Evolutionary conservation across 805 yeast species (phyloP), one percentile per base, ranked within the genome.

Genomic region (Monosporozyma aerobia): DNA sequence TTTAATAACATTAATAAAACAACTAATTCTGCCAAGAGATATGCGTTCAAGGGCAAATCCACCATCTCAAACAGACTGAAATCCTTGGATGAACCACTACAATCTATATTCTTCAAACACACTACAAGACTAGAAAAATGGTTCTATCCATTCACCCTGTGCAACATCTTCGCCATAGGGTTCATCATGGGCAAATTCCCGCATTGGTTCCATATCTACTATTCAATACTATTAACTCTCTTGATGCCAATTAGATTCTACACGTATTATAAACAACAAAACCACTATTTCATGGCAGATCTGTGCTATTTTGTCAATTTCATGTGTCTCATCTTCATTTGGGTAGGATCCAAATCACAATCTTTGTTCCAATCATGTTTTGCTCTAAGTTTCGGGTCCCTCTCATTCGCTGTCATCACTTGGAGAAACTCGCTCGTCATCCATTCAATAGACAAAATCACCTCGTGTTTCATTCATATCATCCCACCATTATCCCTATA

Each of bases 391-490:
- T 82, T 85, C 71, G 99, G 98, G 1, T 88, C 97, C 0, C 70
- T 92, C 52, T 79, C 96, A 5, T 90, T 88, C 78, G 97, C 97
- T 0, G 96, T 92, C 23, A 82, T 92, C 45, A 87, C 97, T 0
- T 92, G 98, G 99, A 77, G 96, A 59, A 92, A 92, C 67, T 90
- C 97, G 6, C 74, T 92, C 52, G 98, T 92, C 8, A 74, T 92
- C 48, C 99, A 92, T 64, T 83, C 92, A 11, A 78, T 92, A 55
- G 99, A 92, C 58, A 92, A 92, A 68, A 88, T 90, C 14, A 94
- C 98, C 1, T 82, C 92, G 22, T 83, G 95, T 2, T 86, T 89
- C 61, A 92, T 92, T 57, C 99, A 92, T 64, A 75, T 94, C 13
- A 77, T 88, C 71, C 99, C 99, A 1, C 96, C 97, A 0, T 79